A percentile compares a stretch with the other conserved stretches of the same genome.
Conservation (phyloP, 129 eudicot genomes). For the Sambucus nigra region DNA sequence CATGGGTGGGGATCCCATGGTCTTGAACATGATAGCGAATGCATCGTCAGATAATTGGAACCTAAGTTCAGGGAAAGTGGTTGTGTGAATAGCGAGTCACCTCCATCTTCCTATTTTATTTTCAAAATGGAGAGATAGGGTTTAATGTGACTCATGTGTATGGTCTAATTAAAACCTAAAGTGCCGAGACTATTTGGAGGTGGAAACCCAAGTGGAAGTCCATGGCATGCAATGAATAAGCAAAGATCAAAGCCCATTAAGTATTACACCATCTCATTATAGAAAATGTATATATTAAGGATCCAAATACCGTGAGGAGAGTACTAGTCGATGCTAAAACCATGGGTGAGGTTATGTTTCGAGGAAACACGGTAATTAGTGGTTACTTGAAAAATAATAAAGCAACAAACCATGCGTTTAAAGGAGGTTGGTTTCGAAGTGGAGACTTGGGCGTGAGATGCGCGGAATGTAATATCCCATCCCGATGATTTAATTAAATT, state of each 20-base stretch:
- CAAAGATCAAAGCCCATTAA: slow-evolving; percentile 41
- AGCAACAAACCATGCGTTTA: slow-evolving; percentile 34
- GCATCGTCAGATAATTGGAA: slow-evolving; percentile 7
- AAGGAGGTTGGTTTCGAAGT: slow-evolving; percentile 37
- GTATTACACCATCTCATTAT: slow-evolving; percentile 38
- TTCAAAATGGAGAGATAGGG: slow-evolving; percentile 37
- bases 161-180: slow-evolving; percentile 45
- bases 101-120: slow-evolving; percentile 42
- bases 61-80: slow-evolving; percentile 23
- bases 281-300: slow-evolving; percentile 34
- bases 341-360: slow-evolving; percentile 45
- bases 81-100: too few relatives aligned
- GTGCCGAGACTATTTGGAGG: slow-evolving; percentile 37
- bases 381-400: slow-evolving; percentile 33
- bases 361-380: slow-evolving; percentile 45
- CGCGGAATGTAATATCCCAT: too few relatives aligned
- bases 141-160: slow-evolving; percentile 30
- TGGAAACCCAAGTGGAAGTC: slow-evolving; percentile 54
- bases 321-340: slow-evolving; percentile 41
- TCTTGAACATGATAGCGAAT: slow-evolving; percentile 27
- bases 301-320: slow-evolving; percentile 41
- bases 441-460: slow-evolving; percentile 47
- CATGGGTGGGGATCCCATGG: slow-evolving; percentile 35
- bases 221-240: slow-evolving; percentile 25
- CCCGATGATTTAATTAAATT: slow-evolving; percentile 42